These are phyloP conservation scores for Calocybe cyanea DNA, from an alignment of 768 basidiomycete genomes.

Conservation along the genomic window DNA sequence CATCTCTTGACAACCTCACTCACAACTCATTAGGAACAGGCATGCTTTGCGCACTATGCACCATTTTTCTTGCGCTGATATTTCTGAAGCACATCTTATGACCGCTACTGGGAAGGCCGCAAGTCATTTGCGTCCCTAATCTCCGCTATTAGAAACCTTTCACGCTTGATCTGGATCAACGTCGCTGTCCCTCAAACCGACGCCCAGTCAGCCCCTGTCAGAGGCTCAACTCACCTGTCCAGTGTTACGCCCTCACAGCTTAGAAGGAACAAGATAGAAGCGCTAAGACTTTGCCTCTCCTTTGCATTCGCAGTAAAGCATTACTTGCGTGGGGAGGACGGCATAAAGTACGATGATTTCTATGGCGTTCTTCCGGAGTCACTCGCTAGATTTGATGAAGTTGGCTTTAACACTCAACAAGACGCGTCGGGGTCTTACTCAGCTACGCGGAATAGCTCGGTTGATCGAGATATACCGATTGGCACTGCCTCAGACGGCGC, in stretches of 20 bases:
- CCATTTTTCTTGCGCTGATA: not conserved
- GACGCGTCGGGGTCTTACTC: conserved; percentile 35
- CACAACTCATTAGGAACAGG: conserved; percentile 52
- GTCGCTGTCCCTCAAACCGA: conserved; percentile 61
- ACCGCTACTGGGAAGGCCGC: conserved; percentile 86
- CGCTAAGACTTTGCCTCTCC: conserved; percentile 61
- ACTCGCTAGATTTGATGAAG: conserved; percentile 46
- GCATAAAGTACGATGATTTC: conserved; percentile 66
- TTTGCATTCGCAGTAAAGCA: conserved; percentile 78
- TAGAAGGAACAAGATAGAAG: conserved; percentile 63
- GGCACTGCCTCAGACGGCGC: conserved; percentile 30
- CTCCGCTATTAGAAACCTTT: conserved; percentile 72
- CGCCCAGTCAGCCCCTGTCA: conserved; percentile 34
- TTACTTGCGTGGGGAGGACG: conserved; percentile 83
- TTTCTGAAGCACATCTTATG: conserved; percentile 67
- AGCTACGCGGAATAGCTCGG: conserved; percentile 30
- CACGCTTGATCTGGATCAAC: conserved; percentile 78
- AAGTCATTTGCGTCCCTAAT: conserved; percentile 75
- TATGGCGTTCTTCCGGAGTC: conserved; percentile 59
- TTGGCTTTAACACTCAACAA: conserved; percentile 34
- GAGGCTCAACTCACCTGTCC: conserved; percentile 49
- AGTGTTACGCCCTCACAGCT: conserved; percentile 49
- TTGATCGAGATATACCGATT: conserved; percentile 24
- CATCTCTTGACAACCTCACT: not conserved
- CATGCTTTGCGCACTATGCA: conserved; percentile 24